A percentile compares a stretch with the other conserved stretches of the same genome.
Evolutionary conservation across 2,329 filamentous ascomycete species (phyloP).

Genomic region (Rugonectria rugulosa): DNA sequence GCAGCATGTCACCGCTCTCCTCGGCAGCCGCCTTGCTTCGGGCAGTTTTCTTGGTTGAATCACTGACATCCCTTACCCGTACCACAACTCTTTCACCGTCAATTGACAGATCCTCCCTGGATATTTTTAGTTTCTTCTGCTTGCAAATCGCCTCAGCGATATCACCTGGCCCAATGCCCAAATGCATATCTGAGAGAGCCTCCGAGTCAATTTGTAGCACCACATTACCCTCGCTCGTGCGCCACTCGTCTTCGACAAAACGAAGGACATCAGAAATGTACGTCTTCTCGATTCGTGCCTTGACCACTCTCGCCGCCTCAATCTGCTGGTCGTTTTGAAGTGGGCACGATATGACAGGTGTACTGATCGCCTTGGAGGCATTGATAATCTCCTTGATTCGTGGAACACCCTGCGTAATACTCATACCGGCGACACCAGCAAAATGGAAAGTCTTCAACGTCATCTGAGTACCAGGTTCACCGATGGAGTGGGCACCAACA

Average conservation of each 20-base stretch:
- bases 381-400: conserved; percentile 99
- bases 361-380: conserved; percentile 91
- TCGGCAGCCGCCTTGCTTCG: conserved; percentile 55
- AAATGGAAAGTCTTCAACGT: conserved; percentile 99
- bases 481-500: conserved; percentile 96
- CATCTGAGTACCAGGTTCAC: conserved; percentile 98
- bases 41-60: conserved; percentile 54
- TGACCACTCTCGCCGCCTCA: conserved; percentile 86
- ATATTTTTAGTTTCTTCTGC: conserved; percentile 84
- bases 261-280: conserved; percentile 82
- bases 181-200: conserved; percentile 79
- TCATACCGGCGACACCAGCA: conserved; percentile 99
- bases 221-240: conserved; percentile 76
- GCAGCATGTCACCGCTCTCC: conserved; percentile 62
- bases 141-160: conserved; percentile 80
- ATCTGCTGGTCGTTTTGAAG: conserved; percentile 79
- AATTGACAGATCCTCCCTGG: conserved; percentile 69
- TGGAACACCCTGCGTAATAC: conserved; percentile 97
- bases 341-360: conserved; percentile 89
- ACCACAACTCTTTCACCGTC: conserved; percentile 73
- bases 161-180: conserved; percentile 78
- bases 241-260: conserved; percentile 89
- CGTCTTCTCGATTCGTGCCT: conserved; percentile 94
- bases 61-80: conserved; percentile 67
- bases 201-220: conserved; percentile 82